Conservation (phyloP, 2,329 filamentous ascomycete species). For the Fusarium tupiense region DNA sequence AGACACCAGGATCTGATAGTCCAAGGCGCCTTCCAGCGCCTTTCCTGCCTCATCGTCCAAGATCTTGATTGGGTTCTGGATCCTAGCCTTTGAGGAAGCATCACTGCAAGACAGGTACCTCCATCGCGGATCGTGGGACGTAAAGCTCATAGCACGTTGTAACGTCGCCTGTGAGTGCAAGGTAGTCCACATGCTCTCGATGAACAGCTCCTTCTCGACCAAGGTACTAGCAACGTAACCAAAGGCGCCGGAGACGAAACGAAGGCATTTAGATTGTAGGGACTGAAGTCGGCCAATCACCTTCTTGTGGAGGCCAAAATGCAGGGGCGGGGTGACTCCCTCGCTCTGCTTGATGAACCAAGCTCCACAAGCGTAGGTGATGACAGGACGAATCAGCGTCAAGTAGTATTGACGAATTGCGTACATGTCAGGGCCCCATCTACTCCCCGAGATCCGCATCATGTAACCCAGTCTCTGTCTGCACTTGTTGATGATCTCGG, state of each 20-base stretch:
- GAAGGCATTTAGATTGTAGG: neutral
- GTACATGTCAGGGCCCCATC: constrained; percentile 1
- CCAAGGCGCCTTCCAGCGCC: neutral
- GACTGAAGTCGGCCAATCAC: neutral
- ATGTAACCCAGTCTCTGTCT: neutral
- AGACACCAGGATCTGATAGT: neutral
- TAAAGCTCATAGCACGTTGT: neutral
- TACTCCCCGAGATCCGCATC: neutral
- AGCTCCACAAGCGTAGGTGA: constrained; percentile 17
- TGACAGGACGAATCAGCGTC: constrained; percentile 1
- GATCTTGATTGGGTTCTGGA: neutral
- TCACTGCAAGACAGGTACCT: neutral
- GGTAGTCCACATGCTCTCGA: neutral
- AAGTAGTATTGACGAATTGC: constrained; percentile 6
- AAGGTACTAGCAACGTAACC: neutral
- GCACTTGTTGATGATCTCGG: neutral
- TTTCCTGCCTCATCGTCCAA: neutral
- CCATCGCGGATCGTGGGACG: neutral
- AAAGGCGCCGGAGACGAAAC: neutral
- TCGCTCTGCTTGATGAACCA: constrained; percentile 4
- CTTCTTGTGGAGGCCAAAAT: neutral
- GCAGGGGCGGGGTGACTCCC: neutral
- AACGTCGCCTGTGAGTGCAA: neutral
- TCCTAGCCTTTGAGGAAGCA: neutral
- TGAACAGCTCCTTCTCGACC: neutral